Conservation (phyloP, 176 grass and related monocot species). For the Otatea glauca region DNA sequence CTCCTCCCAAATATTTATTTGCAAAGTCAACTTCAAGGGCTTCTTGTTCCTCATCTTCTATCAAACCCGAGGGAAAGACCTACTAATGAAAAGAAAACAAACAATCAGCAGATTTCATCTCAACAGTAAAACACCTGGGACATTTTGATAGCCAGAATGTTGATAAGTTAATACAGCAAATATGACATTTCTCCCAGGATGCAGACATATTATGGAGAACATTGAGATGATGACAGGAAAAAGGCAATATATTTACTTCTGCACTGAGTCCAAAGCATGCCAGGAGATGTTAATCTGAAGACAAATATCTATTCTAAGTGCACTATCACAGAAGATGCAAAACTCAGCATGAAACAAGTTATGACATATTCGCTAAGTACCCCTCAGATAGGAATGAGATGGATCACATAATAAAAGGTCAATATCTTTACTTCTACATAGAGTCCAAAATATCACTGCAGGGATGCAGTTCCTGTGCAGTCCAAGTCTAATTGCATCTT, state of each 20-base stretch:
- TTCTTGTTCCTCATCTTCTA: conserved; percentile 89
- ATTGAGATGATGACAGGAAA: not conserved
- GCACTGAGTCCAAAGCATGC: not conserved
- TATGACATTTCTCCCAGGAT: not conserved
- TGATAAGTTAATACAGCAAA: not conserved
- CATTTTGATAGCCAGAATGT: conserved; percentile 17
- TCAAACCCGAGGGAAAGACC: conserved; percentile 76
- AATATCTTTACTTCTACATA: not conserved
- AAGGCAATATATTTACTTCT: not conserved
- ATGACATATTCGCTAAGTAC: not conserved
- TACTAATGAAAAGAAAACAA: conserved; percentile 67
- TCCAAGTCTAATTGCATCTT: too few relatives aligned
- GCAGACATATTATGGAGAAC: not conserved
- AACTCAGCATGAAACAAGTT: not conserved
- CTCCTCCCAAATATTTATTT: conserved; percentile 94
- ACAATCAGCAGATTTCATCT: conserved; percentile 31
- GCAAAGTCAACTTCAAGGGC: conserved; percentile 90
- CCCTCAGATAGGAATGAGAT: not conserved
- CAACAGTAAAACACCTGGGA: not conserved
- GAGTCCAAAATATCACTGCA: not conserved
- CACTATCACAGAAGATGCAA: not conserved
- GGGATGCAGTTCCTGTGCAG: too few relatives aligned
- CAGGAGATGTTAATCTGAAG: not conserved
- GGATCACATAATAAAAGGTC: not conserved
- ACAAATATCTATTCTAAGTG: not conserved